phyloP scores from a whole-genome alignment of 495 filamentous ascomycete genomes.

The Podospora pseudoanserina region DNA sequence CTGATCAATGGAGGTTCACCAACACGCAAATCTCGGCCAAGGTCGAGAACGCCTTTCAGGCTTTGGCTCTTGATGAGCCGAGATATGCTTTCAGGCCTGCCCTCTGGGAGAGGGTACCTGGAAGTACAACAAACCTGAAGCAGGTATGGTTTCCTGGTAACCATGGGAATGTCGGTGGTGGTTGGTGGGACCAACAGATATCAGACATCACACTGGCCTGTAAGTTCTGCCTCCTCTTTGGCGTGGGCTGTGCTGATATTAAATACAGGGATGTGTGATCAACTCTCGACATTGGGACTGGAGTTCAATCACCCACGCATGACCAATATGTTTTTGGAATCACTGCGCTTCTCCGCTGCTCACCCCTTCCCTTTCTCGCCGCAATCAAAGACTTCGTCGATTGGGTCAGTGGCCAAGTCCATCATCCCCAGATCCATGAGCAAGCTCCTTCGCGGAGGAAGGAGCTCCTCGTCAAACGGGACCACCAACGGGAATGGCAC shows the following conservation, averaged over 20 bases:
- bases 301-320: constrained; percentile 33
- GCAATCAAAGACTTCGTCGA: background rate
- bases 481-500: background rate
- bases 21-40: constrained; percentile 53
- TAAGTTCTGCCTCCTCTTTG: constrained; percentile 1
- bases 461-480: background rate
- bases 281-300: constrained; percentile 33
- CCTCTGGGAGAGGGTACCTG: constrained; percentile 49
- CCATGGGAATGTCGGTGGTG: constrained; percentile 62
- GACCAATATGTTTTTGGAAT: constrained; percentile 23
- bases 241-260: background rate
- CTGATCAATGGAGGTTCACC: constrained; percentile 48
- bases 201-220: constrained; percentile 34
- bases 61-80: constrained; percentile 67
- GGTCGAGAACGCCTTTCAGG: constrained; percentile 68
- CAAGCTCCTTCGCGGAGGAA: constrained; percentile 1
- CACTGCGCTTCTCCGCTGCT: constrained; percentile 31
- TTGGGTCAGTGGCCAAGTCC: constrained; percentile 5
- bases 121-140: constrained; percentile 44
- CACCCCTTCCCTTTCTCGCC: constrained; percentile 33
- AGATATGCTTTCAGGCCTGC: constrained; percentile 60
- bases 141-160: constrained; percentile 71
- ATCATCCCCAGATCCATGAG: constrained; percentile 14
- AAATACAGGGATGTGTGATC: constrained; percentile 35
- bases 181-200: constrained; percentile 35